Evolutionary conservation across 1,139 yeast genomes (phyloP), one percentile per base, ranked within the genome.

Genomic region (Suhomyces atakaporum): DNA sequence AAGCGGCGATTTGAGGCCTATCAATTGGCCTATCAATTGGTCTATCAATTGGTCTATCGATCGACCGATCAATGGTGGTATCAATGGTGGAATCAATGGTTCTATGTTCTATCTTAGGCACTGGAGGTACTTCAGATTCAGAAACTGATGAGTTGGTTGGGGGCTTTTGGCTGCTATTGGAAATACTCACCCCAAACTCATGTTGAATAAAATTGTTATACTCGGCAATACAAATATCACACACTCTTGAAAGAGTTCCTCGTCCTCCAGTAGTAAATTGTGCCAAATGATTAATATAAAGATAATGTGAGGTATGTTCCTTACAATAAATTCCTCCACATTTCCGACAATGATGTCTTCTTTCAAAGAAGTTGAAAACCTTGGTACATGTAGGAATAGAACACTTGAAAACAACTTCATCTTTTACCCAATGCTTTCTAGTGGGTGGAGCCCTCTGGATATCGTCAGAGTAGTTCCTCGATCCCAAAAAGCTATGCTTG

Each of bases 241-340:
- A 90, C 3, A 90, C 94, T 56, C 89, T 81, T 29, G 85, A 79
- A 16, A 88, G 68, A 2, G 79, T 73, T 10, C 92, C 92, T 39
- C 82, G 67, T 9, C 87, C 82, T 32, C 89, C 92, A 43, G 88
- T 77, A 38, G 87, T 77, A 63, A 85, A 79, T 54, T 81, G 76
- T 18, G 95, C 92, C 49, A 77, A 63, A 34, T 73, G 71, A 53
- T 88, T 90, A 43, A 90, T 73, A 51, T 77, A 77, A 24, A 77
- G 58, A 45, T 58, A 75, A 51, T 77, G 81, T 20, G 70, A 65
- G 7, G 81, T 67, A 46, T 79, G 81, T 40, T 80, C 84, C 35
- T 82, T 81, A 62, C 97, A 90, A 55, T 84, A 90, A 10, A 90
- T 77, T 20, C 88, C 95, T 13, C 97, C 97, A 65, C 97, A 90